Conservation (phyloP, 768 basidiomycete species). For the Auricularia auricula-judae region DNA sequence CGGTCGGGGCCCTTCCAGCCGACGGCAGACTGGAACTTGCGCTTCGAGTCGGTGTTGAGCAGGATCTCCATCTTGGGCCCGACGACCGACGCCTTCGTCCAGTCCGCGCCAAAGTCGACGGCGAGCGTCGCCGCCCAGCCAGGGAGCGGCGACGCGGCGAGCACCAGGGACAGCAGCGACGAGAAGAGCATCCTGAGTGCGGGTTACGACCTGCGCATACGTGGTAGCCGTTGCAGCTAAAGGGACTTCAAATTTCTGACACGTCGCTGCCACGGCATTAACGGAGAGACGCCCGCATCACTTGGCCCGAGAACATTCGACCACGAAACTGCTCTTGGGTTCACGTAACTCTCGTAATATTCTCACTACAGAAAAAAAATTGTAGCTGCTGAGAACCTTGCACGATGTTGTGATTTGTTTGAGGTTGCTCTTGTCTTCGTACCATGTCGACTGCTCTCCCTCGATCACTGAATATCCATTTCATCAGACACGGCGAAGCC, state of each 20-base stretch:
- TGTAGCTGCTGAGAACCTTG: too few relatives aligned
- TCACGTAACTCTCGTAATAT: too few relatives aligned
- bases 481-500: not conserved
- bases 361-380: too few relatives aligned
- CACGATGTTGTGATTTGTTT: too few relatives aligned
- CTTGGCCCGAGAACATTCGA: too few relatives aligned
- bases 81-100: conserved; percentile 92
- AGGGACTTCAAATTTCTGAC: too few relatives aligned
- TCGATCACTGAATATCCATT: not conserved
- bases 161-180: not conserved
- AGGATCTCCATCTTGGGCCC: conserved; percentile 91
- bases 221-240: not conserved
- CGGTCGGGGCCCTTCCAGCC: conserved; percentile 78
- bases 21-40: conserved; percentile 85
- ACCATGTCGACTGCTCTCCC: too few relatives aligned
- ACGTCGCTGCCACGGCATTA: too few relatives aligned
- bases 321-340: too few relatives aligned
- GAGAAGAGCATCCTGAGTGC: not conserved
- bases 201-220: not conserved
- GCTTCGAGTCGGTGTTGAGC: conserved; percentile 92
- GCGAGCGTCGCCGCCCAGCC: conserved; percentile 75
- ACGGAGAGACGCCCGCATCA: too few relatives aligned
- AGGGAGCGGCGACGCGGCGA: conserved; percentile 12
- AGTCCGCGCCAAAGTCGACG: conserved; percentile 97
- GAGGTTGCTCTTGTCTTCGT: too few relatives aligned